These are phyloP conservation scores for Leccinum fuscescens DNA, from an alignment of 1,284 basidiomycete species.

Conservation along the genomic window DNA sequence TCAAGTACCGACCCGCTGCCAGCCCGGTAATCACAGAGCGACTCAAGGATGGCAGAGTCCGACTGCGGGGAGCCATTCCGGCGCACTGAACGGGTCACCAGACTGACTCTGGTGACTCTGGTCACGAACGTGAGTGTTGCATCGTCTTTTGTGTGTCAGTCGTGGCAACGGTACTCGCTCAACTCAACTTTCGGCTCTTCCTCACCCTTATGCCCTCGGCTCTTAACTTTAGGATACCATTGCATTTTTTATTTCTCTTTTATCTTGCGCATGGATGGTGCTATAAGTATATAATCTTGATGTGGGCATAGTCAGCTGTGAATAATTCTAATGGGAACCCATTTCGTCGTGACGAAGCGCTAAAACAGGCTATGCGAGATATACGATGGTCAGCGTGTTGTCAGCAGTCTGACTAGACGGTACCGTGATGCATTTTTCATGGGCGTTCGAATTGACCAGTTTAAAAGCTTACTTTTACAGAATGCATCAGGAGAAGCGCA, in stretches of 20 bases:
- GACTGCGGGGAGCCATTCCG: conserved; percentile 45
- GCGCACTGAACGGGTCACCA: neutral
- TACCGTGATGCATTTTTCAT: neutral
- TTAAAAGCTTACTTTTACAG: neutral
- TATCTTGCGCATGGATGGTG: neutral
- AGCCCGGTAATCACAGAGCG: conserved; percentile 52
- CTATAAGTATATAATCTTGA: neutral
- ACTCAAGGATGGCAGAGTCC: conserved; percentile 44
- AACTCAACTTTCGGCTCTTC: neutral
- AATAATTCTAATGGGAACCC: neutral
- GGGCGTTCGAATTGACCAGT: neutral
- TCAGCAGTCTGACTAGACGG: neutral
- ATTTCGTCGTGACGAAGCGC: neutral
- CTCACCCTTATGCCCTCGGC: neutral
- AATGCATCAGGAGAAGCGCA: neutral
- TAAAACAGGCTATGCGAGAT: neutral
- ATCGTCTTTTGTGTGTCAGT: neutral
- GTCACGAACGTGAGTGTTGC: neutral
- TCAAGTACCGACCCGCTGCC: conserved; percentile 54
- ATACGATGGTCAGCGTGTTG: neutral
- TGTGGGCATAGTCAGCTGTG: neutral
- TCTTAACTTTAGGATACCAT: neutral
- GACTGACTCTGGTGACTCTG: neutral
- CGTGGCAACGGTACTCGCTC: neutral
- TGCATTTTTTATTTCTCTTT: neutral